These are phyloP conservation scores for Hyaloperonospora arabidopsidis DNA, from an alignment of 352 stramenopile genomes.

Conservation along the genomic window DNA sequence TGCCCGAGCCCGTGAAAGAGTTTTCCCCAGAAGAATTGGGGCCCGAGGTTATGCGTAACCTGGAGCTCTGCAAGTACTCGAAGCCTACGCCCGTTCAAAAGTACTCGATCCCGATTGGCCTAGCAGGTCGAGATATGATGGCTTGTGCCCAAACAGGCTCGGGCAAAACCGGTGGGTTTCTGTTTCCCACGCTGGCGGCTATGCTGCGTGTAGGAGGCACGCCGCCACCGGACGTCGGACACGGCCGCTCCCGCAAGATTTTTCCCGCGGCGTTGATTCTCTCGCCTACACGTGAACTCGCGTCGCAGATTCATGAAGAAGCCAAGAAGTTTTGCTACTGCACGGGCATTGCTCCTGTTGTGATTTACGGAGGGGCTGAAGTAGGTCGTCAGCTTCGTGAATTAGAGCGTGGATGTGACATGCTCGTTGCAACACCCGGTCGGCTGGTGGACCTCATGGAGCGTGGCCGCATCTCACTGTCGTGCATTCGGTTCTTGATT, in stretches of 20 bases:
- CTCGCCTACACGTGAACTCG: slow-evolving; percentile 91
- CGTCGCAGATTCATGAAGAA: slow-evolving; percentile 94
- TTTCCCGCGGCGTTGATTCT: slow-evolving; percentile 91
- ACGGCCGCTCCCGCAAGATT: slow-evolving; percentile 69
- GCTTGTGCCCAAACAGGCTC: slow-evolving; percentile 98
- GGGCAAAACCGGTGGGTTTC: slow-evolving; percentile 94
- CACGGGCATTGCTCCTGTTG: slow-evolving; percentile 90
- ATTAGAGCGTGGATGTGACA: slow-evolving; percentile 90
- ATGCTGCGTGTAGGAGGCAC: slow-evolving; percentile 87
- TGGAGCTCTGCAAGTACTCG: slow-evolving; percentile 90
- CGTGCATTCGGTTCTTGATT: slow-evolving; percentile 90
- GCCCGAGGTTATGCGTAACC: slow-evolving; percentile 88
- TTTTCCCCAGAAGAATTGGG: slow-evolving; percentile 88
- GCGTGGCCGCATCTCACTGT: slow-evolving; percentile 86
- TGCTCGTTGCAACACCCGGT: slow-evolving; percentile 96
- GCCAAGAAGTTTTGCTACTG: slow-evolving; percentile 95
- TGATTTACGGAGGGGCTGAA: slow-evolving; percentile 92
- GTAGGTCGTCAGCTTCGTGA: slow-evolving; percentile 82
- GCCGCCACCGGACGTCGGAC: slow-evolving; percentile 37
- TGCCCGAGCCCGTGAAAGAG: slow-evolving; percentile 87
- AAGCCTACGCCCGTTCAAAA: slow-evolving; percentile 99
- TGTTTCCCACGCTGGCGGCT: slow-evolving; percentile 95
- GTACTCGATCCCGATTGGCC: slow-evolving; percentile 96
- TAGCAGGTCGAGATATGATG: slow-evolving; percentile 95
- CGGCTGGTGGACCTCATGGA: slow-evolving; percentile 96